Evolutionary conservation across 108 stramenopile genomes (phyloP), one percentile per base, ranked within the genome.

Genomic region (Hondaea fermentalgiana): DNA sequence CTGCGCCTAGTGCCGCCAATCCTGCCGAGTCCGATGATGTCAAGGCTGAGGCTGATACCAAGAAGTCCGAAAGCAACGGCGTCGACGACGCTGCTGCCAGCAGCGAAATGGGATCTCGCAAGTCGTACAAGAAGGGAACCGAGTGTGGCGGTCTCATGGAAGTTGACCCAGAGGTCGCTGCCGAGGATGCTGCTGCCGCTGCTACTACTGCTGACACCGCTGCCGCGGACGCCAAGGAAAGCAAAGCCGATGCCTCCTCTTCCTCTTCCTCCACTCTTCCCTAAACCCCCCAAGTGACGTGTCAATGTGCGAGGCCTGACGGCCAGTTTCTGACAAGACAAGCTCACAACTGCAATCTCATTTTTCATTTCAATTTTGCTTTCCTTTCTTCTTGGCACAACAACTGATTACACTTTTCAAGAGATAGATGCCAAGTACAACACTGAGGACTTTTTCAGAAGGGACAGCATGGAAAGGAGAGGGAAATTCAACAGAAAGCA

Each of bases 71-170:
- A 5, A 49, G 16, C 23, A 5, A 19, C 5, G 49, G 49, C 49
- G 8, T 29, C 76, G 29, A 59, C 23, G 43, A 43, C 44, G 0
- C 76, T 47, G 49, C 43, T 5, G 44, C 25, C 44, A n/a, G 4
- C 6, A 10, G 10, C 35, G 76, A 44, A 12, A 25, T n/a, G 2
- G 51, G 49, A 55, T 25, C 87, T 23, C 14, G 64, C 14, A 69
- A 83, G 76, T 6, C 76, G 44, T 83, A 83, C 51, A 53, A 83
- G 51, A 83, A 83, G 76, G 76, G 76, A 43, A 83, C 76, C 25
- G 76, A 83, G 3, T 83, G 76, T 23, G 76, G 76, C 6, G 76
- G 76, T 6, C 51, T 83, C 76, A 53, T 83, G 51, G 49, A 83
- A 3, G 76, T 69, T 12, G 64, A 69, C 64, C 42, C 64, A 2